Percentiles rank a stretch among this genome's conserved stretches.
These are phyloP conservation scores for Eleusine indica DNA, from an alignment of 176 grass and related monocot species.

Conservation along the genomic window DNA sequence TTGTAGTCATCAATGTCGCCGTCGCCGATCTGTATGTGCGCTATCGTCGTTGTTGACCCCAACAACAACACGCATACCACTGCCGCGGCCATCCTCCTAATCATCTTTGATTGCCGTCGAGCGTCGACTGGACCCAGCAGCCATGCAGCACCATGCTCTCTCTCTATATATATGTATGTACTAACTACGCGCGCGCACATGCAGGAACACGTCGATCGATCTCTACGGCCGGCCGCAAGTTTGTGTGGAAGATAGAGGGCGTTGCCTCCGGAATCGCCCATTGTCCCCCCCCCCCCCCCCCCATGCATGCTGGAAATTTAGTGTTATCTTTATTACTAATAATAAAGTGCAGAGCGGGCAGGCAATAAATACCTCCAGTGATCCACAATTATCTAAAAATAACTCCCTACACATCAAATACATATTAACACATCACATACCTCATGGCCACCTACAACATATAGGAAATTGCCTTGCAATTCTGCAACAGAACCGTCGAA, in stretches of 20 bases:
- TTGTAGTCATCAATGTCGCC: constrained; percentile 15
- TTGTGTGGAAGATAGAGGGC: not conserved
- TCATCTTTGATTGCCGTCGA: not conserved
- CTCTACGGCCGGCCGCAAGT: not conserved
- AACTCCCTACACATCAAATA: too few species aligned
- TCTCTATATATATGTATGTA: not conserved
- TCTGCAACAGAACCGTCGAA: too few species aligned
- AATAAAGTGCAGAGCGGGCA: too few species aligned
- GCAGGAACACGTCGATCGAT: not conserved
- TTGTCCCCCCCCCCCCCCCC: not conserved
- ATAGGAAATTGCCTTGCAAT: too few species aligned
- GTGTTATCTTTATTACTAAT: too few species aligned
- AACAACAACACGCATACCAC: not conserved
- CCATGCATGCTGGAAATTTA: not conserved
- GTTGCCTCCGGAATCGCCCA: not conserved
- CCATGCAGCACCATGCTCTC: not conserved
- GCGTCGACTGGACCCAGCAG: not conserved
- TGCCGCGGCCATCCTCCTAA: not conserved
- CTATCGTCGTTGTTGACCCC: not conserved
- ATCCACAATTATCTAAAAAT: too few species aligned
- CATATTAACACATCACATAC: too few species aligned
- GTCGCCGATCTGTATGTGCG: constrained; percentile 13
- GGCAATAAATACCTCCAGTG: too few species aligned
- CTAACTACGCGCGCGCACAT: not conserved
- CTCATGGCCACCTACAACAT: too few species aligned